Base-by-base conservation (phyloP, 805 yeast species). In the Starmerella potacharoeniae region DNA sequence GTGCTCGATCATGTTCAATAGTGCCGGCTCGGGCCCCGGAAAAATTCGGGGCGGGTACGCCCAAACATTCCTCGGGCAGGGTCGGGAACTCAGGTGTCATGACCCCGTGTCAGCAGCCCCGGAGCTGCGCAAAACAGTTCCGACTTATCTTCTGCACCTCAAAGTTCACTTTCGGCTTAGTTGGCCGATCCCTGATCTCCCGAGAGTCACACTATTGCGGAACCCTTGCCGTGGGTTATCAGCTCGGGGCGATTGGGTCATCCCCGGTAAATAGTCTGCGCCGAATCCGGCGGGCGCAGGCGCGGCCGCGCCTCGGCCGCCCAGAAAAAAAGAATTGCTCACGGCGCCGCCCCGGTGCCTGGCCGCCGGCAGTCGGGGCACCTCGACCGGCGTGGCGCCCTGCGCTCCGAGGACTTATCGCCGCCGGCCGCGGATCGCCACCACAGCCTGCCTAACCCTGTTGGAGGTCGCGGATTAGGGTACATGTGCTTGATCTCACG, bases 391-490 rank as follows among this genome's bases (percentile, higher is more conserved):
- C 35, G 1, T 2, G 16, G 4, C 16, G 39, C 39, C 39, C 6
- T 8, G 16, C 39, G 16, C 16, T 14, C 9, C 30, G 16, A 5
- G 10, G n/a, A 42, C 16, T 34, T 46, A 33, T 46, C 49, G n/a
- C 49, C 40, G n/a, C n/a, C 40, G 31, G 16, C 8, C 49, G 34
- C n/a, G 9, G 49, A 34, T 46, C 49, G 49, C 49, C 49, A 46
- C 49, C 49, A 17, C 40, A 4, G 22, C 16, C 29, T 3, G 17
- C 49, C 49, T 34, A 33, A 28, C 49, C 49, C 40, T 17, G 40
- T 9, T 46, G 17, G 29, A 16, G 31, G 8, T 5, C 31, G 16
- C 30, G 40, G 49, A 29, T 16, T n/a, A 34, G 40, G 49, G 37
- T 44, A 17, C 40, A 34, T 34, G 29, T 17, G 40, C 40, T 34